Percentiles rank a stretch among this genome's conserved stretches.
phyloP scores from a whole-genome alignment of 2,329 filamentous ascomycete species.

The Aspergillus luchuensis region DNA sequence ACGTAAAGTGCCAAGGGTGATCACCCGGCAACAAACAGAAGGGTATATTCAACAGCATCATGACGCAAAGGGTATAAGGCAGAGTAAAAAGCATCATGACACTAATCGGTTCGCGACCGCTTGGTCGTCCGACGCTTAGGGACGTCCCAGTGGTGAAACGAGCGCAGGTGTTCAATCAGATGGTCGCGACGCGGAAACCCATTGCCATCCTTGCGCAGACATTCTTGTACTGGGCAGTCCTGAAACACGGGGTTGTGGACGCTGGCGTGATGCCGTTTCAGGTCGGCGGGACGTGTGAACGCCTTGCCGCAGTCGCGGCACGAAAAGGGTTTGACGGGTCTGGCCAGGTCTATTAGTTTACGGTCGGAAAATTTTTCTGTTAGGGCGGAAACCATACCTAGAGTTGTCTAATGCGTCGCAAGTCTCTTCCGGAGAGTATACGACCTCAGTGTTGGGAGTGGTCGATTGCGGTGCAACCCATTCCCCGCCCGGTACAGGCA shows the following conservation, averaged over 20 bases:
- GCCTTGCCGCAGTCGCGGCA: conserved; percentile 40
- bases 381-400: conserved; percentile 27
- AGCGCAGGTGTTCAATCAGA: conserved; percentile 58
- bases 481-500: conserved; percentile 9
- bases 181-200: conserved; percentile 62
- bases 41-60: conserved; percentile 5
- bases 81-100: conserved; percentile 5
- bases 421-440: conserved; percentile 15
- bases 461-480: conserved; percentile 15
- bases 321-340: conserved; percentile 33
- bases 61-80: conserved; percentile 8
- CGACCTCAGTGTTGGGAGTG: conserved; percentile 10
- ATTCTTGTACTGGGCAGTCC: conserved; percentile 49
- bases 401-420: conserved; percentile 23
- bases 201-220: conserved; percentile 48
- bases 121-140: conserved; percentile 42
- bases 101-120: conserved; percentile 25
- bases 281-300: conserved; percentile 52
- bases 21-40: neutral
- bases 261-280: conserved; percentile 52
- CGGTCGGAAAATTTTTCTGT: conserved; percentile 2
- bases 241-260: conserved; percentile 48
- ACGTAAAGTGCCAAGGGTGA: neutral
- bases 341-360: conserved; percentile 14
- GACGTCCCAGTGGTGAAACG: conserved; percentile 55